Evolutionary conservation across 2,329 filamentous ascomycete species (phyloP), one percentile per base, ranked within the genome.

Genomic region (Cladosporium sp.): DNA sequence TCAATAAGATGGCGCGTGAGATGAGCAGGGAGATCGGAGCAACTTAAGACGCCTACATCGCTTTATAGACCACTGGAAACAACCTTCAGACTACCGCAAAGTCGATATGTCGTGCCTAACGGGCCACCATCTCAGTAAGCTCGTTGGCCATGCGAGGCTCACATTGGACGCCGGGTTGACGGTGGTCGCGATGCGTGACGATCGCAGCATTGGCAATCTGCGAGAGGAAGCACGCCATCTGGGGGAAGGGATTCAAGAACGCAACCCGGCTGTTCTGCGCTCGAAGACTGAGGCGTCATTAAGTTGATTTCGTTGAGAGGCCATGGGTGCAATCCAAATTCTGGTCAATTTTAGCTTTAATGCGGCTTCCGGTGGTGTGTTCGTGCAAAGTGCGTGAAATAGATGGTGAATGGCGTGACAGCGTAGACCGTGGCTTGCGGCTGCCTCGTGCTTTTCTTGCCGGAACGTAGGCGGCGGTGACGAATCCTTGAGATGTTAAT

Each of bases 181-280:
- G 39, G 57, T 16, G n/a, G 25, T 39, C n/a, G 26, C n/a, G 32
- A 39, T 21, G 34, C n/a, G 36, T 14, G 60, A 28, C 60, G 49
- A 63, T 63, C 60, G 25, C 18, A 46, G 32, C 60, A 63, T 63
- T 63, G 60, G 49, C 60, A 63, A 63, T 63, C 49, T 25, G 18
- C 60, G 32, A 16, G 49, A 23, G 18, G 18, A 56, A 63, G 60
- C 60, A 63, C 60, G 60, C 60, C 51, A 63, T 63, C 34, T n/a
- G 23, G n/a, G 32, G 21, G 7, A 46, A 5, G 13, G 39, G 39
- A 21, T 21, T 13, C n/a, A 21, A 23, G 39, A 21, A 46, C n/a
- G 39, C n/a, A 46, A 46, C 39, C 39, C n/a, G n/a, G 39, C 39
- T 46, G n/a, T 46, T 21, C 8, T 46, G n/a, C 39, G n/a, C n/a